A percentile compares a stretch with the other conserved stretches of the same genome.
Conservation (phyloP, 805 yeast genomes). For the Sungouiozyma ichnusensis region DNA sequence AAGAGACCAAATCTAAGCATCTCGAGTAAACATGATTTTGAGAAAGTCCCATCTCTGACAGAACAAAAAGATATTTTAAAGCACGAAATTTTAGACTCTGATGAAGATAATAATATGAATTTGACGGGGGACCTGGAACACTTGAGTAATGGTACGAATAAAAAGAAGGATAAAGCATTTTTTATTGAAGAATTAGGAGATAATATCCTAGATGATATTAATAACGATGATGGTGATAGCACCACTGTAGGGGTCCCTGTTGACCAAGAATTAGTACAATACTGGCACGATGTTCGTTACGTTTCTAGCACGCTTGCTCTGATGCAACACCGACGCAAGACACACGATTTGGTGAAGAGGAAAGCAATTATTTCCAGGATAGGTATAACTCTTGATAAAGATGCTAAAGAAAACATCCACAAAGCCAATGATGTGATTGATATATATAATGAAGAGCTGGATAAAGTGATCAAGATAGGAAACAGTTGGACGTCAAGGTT, state of each 20-base stretch:
- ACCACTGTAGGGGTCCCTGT: conserved; percentile 6
- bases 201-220: conserved; percentile 4
- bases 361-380: conserved; percentile 11
- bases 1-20: neutral
- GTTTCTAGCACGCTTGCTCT: conserved; percentile 17
- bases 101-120: neutral
- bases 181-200: conserved; percentile 2
- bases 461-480: conserved; percentile 21
- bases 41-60: neutral
- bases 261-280: conserved; percentile 16
- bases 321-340: conserved; percentile 20
- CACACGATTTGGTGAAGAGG: conserved; percentile 16
- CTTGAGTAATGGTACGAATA: neutral
- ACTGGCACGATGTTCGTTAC: conserved; percentile 20
- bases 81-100: neutral
- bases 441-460: conserved; percentile 18
- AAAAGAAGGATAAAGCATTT: conserved; percentile 4
- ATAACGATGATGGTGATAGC: conserved; percentile 5
- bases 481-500: conserved; percentile 25
- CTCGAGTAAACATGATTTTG: neutral
- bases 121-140: neutral
- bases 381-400: conserved; percentile 6
- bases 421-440: conserved; percentile 12
- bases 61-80: neutral
- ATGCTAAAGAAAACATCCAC: conserved; percentile 10